These are phyloP conservation scores for Russula vinacea DNA, from an alignment of 768 basidiomycete genomes.

Conservation along the genomic window DNA sequence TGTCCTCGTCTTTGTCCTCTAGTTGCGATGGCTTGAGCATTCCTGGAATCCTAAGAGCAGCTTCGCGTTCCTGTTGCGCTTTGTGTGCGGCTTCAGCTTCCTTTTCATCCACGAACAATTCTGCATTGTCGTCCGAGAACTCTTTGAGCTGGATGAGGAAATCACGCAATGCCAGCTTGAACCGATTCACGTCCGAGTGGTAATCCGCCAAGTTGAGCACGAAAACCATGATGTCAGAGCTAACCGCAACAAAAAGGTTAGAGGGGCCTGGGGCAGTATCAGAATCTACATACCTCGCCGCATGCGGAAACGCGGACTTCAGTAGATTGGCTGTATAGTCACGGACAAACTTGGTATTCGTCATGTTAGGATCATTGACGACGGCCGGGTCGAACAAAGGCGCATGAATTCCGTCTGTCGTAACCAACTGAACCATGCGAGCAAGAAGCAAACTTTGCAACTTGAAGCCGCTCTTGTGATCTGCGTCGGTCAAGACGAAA, in stretches of 20 bases:
- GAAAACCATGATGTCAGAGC: constrained; percentile 70
- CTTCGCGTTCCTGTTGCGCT: constrained; percentile 79
- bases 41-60: constrained; percentile 93
- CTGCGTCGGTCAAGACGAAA: constrained; percentile 95
- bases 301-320: constrained; percentile 87
- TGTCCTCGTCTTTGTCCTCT: constrained; percentile 92
- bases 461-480: constrained; percentile 99
- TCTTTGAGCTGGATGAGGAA: constrained; percentile 98
- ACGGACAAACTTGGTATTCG: constrained; percentile 76
- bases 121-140: constrained; percentile 92
- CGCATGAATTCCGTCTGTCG: constrained; percentile 71
- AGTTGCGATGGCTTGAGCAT: constrained; percentile 95
- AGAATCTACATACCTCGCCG: constrained; percentile 64
- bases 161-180: constrained; percentile 92
- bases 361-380: constrained; percentile 63
- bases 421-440: constrained; percentile 89
- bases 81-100: constrained; percentile 78
- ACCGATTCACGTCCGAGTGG: constrained; percentile 78
- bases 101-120: constrained; percentile 91
- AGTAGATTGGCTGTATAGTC: constrained; percentile 85
- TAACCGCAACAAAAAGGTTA: constrained; percentile 34
- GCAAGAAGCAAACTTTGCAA: constrained; percentile 90
- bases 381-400: constrained; percentile 82
- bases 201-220: constrained; percentile 64
- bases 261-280: not conserved